Percentiles rank a stretch among this genome's conserved stretches.
phyloP scores from a whole-genome alignment of 1,139 yeast genomes.

The Kodamaea derodonti region DNA sequence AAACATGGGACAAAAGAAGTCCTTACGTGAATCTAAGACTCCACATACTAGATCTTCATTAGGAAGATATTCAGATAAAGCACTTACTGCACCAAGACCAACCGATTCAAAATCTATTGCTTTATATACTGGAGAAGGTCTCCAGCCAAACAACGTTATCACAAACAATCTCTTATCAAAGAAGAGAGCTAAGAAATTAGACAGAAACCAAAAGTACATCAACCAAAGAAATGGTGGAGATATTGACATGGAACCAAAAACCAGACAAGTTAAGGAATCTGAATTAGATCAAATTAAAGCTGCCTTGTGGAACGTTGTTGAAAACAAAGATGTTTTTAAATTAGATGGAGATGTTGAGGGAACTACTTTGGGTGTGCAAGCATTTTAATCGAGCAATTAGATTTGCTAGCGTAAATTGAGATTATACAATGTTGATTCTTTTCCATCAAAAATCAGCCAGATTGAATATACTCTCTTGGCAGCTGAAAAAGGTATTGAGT shows the following conservation, averaged over 20 bases:
- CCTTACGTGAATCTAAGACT: slow-evolving; percentile 44
- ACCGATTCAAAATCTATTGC: slow-evolving; percentile 62
- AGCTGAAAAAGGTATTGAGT: too few relatives aligned
- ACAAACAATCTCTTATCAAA: slow-evolving; percentile 67
- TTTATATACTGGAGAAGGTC: slow-evolving; percentile 46
- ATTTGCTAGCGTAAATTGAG: neutral
- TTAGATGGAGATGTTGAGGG: slow-evolving; percentile 59
- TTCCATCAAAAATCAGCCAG: too few relatives aligned
- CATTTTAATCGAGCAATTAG: slow-evolving; percentile 30
- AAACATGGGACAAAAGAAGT: slow-evolving; percentile 54
- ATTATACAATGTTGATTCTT: too few relatives aligned
- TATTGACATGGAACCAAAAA: slow-evolving; percentile 47
- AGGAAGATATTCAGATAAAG: slow-evolving; percentile 34
- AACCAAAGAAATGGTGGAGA: slow-evolving; percentile 51
- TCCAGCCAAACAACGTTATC: slow-evolving; percentile 36
- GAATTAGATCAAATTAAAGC: slow-evolving; percentile 52
- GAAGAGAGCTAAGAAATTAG: slow-evolving; percentile 78
- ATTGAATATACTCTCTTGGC: neutral
- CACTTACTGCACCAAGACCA: slow-evolving; percentile 35
- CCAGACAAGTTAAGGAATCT: slow-evolving; percentile 23
- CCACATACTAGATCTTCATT: slow-evolving; percentile 39
- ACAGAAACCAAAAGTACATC: slow-evolving; percentile 71
- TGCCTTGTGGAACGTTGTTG: slow-evolving; percentile 68
- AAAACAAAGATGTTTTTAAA: slow-evolving; percentile 45
- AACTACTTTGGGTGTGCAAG: slow-evolving; percentile 78